Conservation (phyloP, 2,329 filamentous ascomycete genomes). For the Epichloe elymi region DNA sequence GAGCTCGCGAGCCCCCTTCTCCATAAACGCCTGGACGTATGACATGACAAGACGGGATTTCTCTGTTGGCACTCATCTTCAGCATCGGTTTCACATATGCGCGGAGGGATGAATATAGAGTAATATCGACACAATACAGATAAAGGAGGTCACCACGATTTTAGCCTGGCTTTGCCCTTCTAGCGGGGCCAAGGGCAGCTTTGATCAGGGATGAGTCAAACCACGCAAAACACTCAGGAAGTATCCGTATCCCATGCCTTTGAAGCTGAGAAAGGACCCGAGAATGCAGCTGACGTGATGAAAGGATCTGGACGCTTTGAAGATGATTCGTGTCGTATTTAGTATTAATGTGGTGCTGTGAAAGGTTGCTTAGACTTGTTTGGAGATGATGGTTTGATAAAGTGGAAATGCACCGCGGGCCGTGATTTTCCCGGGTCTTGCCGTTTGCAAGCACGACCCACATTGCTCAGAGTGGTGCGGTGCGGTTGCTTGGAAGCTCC, state of each 20-base stretch:
- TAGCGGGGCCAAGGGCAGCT: background rate
- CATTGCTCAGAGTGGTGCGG: background rate
- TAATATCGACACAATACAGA: background rate
- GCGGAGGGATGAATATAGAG: background rate
- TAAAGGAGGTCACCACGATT: background rate
- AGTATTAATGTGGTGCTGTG: no score
- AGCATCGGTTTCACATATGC: background rate
- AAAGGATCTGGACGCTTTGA: background rate
- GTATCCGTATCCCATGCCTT: no score
- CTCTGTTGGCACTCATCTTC: background rate
- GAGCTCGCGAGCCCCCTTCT: conserved; percentile 1
- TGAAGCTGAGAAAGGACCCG: no score
- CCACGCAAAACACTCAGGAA: background rate
- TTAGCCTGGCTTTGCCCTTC: background rate
- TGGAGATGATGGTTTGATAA: no score
- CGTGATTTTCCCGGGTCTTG: background rate
- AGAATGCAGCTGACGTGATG: background rate
- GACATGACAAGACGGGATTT: background rate
- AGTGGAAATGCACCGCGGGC: background rate
- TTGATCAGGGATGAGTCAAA: background rate
- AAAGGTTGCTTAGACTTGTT: no score
- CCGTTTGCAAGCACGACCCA: background rate
- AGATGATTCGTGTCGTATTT: background rate
- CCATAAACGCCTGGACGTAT: background rate
- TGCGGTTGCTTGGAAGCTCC: no score